phyloP scores from a whole-genome alignment of 306 rosid genomes.

The Ceratonia siliqua region DNA sequence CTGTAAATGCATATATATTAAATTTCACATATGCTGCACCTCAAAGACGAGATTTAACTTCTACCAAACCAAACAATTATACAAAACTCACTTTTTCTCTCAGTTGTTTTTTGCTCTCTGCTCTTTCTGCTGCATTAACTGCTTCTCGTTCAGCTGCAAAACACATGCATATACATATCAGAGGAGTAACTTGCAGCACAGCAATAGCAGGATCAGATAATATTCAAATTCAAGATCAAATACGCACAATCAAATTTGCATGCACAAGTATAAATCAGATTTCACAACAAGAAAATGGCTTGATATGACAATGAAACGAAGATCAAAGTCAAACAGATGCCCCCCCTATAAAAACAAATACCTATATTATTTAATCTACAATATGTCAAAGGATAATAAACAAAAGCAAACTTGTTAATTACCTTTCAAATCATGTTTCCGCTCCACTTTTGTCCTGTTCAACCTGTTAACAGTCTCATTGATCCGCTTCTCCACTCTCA shows the following conservation, averaged over 20 bases:
- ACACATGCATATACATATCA: not conserved
- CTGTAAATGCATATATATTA: not conserved
- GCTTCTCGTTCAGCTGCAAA: conserved; percentile 75
- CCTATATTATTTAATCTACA: no score
- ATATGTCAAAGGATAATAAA: not conserved
- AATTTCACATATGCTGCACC: not conserved
- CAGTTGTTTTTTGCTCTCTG: conserved; percentile 62
- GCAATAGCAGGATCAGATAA: not conserved
- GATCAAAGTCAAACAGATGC: no score
- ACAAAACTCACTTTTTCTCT: conserved; percentile 63
- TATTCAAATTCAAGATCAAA: not conserved
- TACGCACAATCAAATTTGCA: not conserved
- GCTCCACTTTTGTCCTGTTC: conserved; percentile 78
- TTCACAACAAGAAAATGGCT: not conserved
- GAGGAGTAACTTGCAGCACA: not conserved
- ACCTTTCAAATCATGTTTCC: conserved; percentile 79
- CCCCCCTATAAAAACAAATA: no score
- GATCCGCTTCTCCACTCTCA: conserved; percentile 74
- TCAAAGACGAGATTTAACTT: not conserved
- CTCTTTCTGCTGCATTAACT: conserved; percentile 72
- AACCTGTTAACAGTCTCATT: conserved; percentile 72
- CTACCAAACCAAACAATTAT: not conserved
- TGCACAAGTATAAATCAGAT: not conserved
- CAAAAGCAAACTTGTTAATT: not conserved
- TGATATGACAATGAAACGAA: not conserved